phyloP scores from a whole-genome alignment of 1,139 yeast genomes.

The Kodamaea anthophila region DNA sequence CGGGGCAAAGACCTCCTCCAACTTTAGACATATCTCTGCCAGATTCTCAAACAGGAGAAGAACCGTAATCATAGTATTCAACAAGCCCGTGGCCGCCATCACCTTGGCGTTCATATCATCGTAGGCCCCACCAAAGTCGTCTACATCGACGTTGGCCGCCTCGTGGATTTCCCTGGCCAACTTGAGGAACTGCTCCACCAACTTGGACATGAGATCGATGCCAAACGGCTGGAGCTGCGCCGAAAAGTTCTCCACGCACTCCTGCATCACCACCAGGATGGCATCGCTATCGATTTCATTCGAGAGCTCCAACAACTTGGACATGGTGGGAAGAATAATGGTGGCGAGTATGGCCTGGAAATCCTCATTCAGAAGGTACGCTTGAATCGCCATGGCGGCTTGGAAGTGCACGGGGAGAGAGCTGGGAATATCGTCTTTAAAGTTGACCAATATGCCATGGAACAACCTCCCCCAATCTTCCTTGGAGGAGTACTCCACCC shows the following conservation, averaged over 20 bases:
- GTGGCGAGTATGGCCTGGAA: slow-evolving; percentile 64
- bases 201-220: slow-evolving; percentile 71
- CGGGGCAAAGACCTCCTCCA: slow-evolving; percentile 73
- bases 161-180: slow-evolving; percentile 66
- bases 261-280: slow-evolving; percentile 89
- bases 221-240: slow-evolving; percentile 93
- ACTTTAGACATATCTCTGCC: slow-evolving; percentile 52
- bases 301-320: slow-evolving; percentile 65
- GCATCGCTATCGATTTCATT: slow-evolving; percentile 85
- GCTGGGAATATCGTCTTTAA: slow-evolving; percentile 29
- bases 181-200: slow-evolving; percentile 75
- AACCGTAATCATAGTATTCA: slow-evolving; percentile 86
- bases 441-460: slow-evolving; percentile 60
- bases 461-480: slow-evolving; percentile 50
- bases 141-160: slow-evolving; percentile 44
- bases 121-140: slow-evolving; percentile 31
- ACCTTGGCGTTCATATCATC: slow-evolving; percentile 68
- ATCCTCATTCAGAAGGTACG: slow-evolving; percentile 58
- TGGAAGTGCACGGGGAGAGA: slow-evolving; percentile 77
- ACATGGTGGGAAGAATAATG: slow-evolving; percentile 78
- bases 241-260: slow-evolving; percentile 83
- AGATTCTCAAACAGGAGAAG: slow-evolving; percentile 82
- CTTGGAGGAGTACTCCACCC: slow-evolving; percentile 46
- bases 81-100: slow-evolving; percentile 80
- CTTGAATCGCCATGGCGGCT: slow-evolving; percentile 81